Conservation (phyloP, 306 rosid genomes). For the Rosa rugosa region DNA sequence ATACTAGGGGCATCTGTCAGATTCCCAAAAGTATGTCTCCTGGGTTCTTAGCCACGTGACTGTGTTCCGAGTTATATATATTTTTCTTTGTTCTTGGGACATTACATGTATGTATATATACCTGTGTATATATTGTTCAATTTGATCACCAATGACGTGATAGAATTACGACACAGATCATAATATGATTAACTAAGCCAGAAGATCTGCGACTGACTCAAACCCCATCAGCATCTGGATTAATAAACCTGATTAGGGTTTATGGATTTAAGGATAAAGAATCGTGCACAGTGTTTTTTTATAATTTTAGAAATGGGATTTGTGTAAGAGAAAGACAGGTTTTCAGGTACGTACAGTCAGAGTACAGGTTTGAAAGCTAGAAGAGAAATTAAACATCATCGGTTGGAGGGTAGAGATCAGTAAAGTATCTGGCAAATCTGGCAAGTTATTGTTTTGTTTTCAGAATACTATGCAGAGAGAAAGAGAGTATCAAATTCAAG, state of each 20-base stretch:
- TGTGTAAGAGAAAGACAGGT: neutral
- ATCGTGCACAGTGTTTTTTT: neutral
- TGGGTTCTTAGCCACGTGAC: conserved; percentile 9
- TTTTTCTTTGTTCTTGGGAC: neutral
- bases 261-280: conserved; percentile 5
- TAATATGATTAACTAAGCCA: neutral
- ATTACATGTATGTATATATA: neutral
- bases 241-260: neutral
- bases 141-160: conserved; percentile 2
- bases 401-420: neutral
- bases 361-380: neutral
- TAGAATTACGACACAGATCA: neutral
- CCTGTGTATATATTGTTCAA: neutral
- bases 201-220: neutral
- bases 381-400: neutral
- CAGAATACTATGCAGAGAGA: neutral
- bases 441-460: neutral
- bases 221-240: neutral
- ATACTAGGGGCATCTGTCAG: conserved; percentile 10
- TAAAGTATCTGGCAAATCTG: neutral
- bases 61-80: neutral
- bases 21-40: conserved; percentile 12
- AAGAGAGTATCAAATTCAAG: conserved; percentile 1
- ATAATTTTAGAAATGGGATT: neutral
- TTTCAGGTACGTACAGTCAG: conserved; percentile 1